Evolutionary conservation across 75 land plant species (phyloP).

Genomic region (Picea sitchensis): DNA sequence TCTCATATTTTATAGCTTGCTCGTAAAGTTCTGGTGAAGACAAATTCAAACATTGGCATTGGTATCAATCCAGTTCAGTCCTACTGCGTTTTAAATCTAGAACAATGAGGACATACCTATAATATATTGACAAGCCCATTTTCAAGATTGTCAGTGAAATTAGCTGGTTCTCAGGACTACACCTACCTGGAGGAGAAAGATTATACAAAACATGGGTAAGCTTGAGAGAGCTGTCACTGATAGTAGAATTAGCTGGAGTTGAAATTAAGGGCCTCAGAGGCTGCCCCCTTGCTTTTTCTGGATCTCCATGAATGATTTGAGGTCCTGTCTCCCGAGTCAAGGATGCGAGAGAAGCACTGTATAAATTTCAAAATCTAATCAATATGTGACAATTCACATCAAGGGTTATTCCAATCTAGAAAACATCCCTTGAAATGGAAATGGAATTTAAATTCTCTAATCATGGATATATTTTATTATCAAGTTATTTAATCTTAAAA

Average conservation of each 20-base stretch:
- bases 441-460: too few relatives aligned
- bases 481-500: too few relatives aligned
- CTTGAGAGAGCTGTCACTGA: slow-evolving; percentile 53
- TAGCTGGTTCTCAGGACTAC: too few relatives aligned
- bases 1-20: slow-evolving; percentile 54
- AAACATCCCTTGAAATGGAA: too few relatives aligned
- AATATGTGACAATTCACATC: background rate
- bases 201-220: slow-evolving; percentile 52
- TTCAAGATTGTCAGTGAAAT: too few relatives aligned
- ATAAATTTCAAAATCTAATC: background rate
- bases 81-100: too few relatives aligned
- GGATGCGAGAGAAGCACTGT: slow-evolving; percentile 47
- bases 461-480: too few relatives aligned
- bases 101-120: too few relatives aligned
- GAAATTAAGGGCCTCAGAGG: slow-evolving; percentile 13
- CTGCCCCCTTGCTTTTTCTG: slow-evolving; percentile 18
- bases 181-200: slow-evolving; percentile 30
- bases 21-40: slow-evolving; percentile 40
- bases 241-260: slow-evolving; percentile 17
- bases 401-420: background rate
- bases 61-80: too few relatives aligned
- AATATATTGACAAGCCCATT: too few relatives aligned
- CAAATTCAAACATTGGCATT: background rate
- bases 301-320: slow-evolving; percentile 48
- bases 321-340: slow-evolving; percentile 44